phyloP scores from a whole-genome alignment of 73 alveolate species.

The Stentor coeruleus region DNA sequence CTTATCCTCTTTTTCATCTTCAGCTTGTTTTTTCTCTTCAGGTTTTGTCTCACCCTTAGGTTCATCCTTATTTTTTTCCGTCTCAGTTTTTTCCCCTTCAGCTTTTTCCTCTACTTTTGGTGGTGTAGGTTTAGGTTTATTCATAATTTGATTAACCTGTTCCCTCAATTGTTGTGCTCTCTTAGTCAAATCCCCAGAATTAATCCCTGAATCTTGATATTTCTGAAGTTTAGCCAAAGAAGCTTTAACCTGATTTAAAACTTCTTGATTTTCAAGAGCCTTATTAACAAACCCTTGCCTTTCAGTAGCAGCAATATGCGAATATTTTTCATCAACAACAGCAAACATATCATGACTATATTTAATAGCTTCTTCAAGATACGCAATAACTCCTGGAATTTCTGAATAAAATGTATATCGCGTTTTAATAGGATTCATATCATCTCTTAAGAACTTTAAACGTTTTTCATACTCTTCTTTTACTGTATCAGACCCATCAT shows the following conservation, averaged over 20 bases:
- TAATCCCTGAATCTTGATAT: slow-evolving; percentile 29
- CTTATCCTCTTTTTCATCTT: no score
- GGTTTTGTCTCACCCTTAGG: slow-evolving; percentile 5
- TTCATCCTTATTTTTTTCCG: no score
- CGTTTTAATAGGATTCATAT: slow-evolving; percentile 58
- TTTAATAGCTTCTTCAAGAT: slow-evolving; percentile 34
- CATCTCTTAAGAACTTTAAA: slow-evolving; percentile 40
- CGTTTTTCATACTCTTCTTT: slow-evolving; percentile 47
- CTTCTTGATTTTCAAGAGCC: slow-evolving; percentile 27
- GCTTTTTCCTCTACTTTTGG: slow-evolving; percentile 20
- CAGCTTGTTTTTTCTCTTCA: not conserved
- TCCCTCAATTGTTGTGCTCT: slow-evolving; percentile 29
- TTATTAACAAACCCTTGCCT: slow-evolving; percentile 33
- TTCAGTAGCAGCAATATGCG: slow-evolving; percentile 46
- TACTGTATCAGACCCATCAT: slow-evolving; percentile 63
- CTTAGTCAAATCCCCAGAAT: slow-evolving; percentile 5
- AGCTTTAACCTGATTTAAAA: slow-evolving; percentile 12
- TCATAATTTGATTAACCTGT: slow-evolving; percentile 16
- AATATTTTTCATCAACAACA: slow-evolving; percentile 24
- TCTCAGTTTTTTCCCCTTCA: slow-evolving; percentile 24
- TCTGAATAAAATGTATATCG: slow-evolving; percentile 40
- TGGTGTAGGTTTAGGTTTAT: slow-evolving; percentile 36
- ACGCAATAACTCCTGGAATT: slow-evolving; percentile 39
- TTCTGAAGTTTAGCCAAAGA: not conserved
- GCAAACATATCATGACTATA: not conserved